Percentiles rank a stretch among this genome's conserved stretches.
Evolutionary conservation across 176 grass and related monocot genomes (phyloP).

Genomic region (Musa schizocarpa): DNA sequence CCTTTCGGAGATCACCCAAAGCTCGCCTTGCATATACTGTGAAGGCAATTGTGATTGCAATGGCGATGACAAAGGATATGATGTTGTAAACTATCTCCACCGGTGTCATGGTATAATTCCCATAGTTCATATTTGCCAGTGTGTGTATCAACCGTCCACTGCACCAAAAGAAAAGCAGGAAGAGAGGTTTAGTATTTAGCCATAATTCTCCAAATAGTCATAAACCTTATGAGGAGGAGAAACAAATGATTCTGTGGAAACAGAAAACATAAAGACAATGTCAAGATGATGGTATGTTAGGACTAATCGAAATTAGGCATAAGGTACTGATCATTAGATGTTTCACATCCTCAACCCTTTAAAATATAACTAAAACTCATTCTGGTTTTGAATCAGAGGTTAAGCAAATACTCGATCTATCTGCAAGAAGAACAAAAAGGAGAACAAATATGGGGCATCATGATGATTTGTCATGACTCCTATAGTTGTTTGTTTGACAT

Average conservation of each 20-base stretch:
- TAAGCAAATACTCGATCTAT: background rate
- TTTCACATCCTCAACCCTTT: too few relatives aligned
- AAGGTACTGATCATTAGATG: too few relatives aligned
- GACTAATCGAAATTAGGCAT: too few relatives aligned
- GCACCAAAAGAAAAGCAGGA: constrained; percentile 21
- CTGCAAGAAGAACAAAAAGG: too few relatives aligned
- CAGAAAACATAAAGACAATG: background rate
- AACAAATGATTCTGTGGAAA: too few relatives aligned
- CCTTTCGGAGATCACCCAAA: constrained; percentile 33
- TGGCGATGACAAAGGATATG: constrained; percentile 40
- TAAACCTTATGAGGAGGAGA: too few relatives aligned
- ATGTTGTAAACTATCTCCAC: constrained; percentile 81
- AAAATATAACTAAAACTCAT: too few relatives aligned
- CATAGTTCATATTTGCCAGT: constrained; percentile 61
- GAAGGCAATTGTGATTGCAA: constrained; percentile 52
- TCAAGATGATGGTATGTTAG: too few relatives aligned
- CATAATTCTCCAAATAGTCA: background rate
- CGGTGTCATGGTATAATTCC: constrained; percentile 57
- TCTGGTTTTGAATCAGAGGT: too few relatives aligned
- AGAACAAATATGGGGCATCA: too few relatives aligned
- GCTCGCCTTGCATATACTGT: constrained; percentile 68
- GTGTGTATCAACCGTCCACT: constrained; percentile 71
- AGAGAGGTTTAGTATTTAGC: background rate
- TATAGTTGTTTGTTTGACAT: too few relatives aligned
- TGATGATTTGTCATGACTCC: too few relatives aligned